Conservation (phyloP, 2,329 filamentous ascomycete species). For the Thelonectria discophora region DNA sequence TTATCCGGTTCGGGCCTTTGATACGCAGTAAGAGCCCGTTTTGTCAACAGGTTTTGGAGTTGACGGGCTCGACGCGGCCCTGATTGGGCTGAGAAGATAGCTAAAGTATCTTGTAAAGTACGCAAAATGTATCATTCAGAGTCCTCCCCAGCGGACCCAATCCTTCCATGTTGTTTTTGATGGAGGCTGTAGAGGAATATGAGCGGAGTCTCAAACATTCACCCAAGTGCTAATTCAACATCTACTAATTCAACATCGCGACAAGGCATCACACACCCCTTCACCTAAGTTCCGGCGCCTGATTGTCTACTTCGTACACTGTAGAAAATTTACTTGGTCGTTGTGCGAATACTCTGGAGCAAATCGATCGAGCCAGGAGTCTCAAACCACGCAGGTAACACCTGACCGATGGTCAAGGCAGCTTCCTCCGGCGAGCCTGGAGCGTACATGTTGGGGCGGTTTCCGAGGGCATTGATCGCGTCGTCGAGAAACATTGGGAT, state of each 20-base stretch:
- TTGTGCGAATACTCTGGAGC: slow-evolving; percentile 4
- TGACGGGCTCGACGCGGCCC: not conserved
- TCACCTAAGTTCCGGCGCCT: too few relatives aligned
- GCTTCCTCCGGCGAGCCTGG: slow-evolving; percentile 27
- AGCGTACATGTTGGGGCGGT: slow-evolving; percentile 23
- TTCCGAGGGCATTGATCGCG: not conserved
- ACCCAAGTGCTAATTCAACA: too few relatives aligned
- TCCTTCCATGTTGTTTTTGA: too few relatives aligned
- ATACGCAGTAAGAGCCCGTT: slow-evolving; percentile 5
- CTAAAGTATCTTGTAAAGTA: too few relatives aligned
- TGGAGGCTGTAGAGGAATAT: too few relatives aligned
- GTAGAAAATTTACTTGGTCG: not conserved
- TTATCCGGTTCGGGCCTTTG: slow-evolving; percentile 23
- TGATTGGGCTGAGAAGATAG: not conserved
- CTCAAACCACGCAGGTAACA: slow-evolving; percentile 32
- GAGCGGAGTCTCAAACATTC: too few relatives aligned
- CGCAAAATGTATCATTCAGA: too few relatives aligned
- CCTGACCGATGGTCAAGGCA: slow-evolving; percentile 20
- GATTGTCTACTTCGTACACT: too few relatives aligned
- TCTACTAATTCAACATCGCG: too few relatives aligned
- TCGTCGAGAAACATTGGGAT: slow-evolving; percentile 30
- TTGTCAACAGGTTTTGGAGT: not conserved
- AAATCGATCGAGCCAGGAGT: slow-evolving; percentile 26
- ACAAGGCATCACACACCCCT: too few relatives aligned
- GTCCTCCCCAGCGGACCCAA: too few relatives aligned